Evolutionary conservation across 371 early-diverging fungal genomes (phyloP).

Genomic region (Encephalitozoon romaleae): DNA sequence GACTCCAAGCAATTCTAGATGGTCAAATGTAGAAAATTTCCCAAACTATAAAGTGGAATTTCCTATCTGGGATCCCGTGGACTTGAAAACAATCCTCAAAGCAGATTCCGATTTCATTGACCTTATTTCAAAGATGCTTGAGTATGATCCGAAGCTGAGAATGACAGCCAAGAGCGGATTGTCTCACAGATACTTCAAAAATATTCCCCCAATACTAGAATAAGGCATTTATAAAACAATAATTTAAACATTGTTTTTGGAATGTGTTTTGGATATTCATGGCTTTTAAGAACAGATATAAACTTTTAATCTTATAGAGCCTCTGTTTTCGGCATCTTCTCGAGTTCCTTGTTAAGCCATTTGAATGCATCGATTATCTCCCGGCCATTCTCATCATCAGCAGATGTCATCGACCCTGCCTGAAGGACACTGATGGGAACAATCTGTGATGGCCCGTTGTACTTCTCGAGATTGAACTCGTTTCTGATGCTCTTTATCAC

Average conservation of each 20-base stretch:
- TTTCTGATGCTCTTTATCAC: background rate
- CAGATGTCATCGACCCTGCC: background rate
- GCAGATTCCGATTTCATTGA: slow-evolving; percentile 70
- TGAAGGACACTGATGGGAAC: slow-evolving; percentile 24
- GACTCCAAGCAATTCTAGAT: slow-evolving; percentile 83
- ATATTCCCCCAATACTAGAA: slow-evolving; percentile 62
- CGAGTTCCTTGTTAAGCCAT: slow-evolving; percentile 39
- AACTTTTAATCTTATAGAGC: background rate
- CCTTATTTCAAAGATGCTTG: slow-evolving; percentile 72
- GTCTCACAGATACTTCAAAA: slow-evolving; percentile 87
- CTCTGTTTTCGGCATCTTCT: background rate
- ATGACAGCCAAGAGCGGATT: slow-evolving; percentile 82
- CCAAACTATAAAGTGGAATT: slow-evolving; percentile 67
- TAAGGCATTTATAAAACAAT: background rate
- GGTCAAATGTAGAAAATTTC: slow-evolving; percentile 74
- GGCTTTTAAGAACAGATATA: background rate
- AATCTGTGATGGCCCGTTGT: slow-evolving; percentile 12
- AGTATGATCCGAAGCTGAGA: slow-evolving; percentile 80
- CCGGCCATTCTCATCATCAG: background rate
- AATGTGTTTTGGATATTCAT: background rate
- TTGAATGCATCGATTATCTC: slow-evolving; percentile 35
- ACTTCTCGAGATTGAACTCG: slow-evolving; percentile 16
- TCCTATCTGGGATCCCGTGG: slow-evolving; percentile 58
- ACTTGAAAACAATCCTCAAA: slow-evolving; percentile 17
- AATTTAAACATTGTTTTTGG: background rate